phyloP scores from a whole-genome alignment of 148 eudicot species.

The Vaccinium darrowii region DNA sequence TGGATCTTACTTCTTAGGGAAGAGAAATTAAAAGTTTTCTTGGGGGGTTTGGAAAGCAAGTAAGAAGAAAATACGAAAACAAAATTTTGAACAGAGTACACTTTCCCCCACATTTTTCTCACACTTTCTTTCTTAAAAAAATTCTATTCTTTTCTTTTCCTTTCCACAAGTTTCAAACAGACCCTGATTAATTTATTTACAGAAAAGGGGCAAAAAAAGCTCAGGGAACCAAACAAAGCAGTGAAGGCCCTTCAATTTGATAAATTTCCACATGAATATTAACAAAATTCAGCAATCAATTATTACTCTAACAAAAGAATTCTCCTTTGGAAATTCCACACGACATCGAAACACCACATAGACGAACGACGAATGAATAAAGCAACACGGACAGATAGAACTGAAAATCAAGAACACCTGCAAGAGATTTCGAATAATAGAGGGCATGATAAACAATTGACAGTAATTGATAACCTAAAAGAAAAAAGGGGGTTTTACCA shows the following conservation, averaged over 20 bases:
- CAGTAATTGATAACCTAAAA: background rate
- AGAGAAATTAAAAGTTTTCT: no score
- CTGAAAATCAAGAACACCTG: background rate
- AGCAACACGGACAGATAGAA: background rate
- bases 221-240: background rate
- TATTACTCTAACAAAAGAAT: background rate
- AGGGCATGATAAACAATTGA: background rate
- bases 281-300: background rate
- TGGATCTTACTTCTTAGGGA: no score
- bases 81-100: no score
- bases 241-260: background rate
- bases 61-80: no score
- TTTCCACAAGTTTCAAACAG: no score
- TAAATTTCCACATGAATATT: background rate
- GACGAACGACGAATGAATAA: background rate
- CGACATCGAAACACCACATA: background rate
- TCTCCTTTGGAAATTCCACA: background rate
- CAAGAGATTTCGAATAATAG: background rate
- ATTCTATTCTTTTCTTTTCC: no score
- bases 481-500: conserved; percentile 45
- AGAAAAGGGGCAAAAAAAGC: background rate
- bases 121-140: no score
- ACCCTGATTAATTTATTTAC: no score
- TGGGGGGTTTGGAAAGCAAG: no score
- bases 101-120: no score